Conservation (phyloP, 306 rosid species). For the Myrica gale region DNA sequence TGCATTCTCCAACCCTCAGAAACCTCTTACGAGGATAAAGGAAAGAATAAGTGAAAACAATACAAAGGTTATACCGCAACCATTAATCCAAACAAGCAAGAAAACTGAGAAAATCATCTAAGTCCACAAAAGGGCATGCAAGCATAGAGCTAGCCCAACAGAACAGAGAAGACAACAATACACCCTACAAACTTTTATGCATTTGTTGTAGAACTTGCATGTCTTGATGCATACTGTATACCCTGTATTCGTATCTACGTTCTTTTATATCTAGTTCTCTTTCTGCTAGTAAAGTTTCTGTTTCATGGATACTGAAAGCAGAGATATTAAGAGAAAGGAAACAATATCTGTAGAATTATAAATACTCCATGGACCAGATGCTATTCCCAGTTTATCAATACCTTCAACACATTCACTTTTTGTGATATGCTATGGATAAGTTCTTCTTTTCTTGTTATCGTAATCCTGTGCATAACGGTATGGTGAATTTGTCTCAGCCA, state of each 20-base stretch:
- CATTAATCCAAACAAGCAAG: too few species aligned
- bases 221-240: background rate
- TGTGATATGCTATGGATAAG: background rate
- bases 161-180: too few species aligned
- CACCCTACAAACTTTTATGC: background rate
- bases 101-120: too few species aligned
- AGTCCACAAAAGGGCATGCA: too few species aligned
- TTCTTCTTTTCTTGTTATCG: background rate
- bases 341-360: background rate
- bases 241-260: background rate
- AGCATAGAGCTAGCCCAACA: too few species aligned
- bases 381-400: background rate
- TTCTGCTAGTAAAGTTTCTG: background rate
- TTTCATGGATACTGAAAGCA: background rate
- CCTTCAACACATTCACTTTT: background rate
- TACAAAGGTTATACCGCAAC: too few species aligned
- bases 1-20: too few species aligned
- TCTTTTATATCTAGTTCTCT: background rate
- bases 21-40: too few species aligned
- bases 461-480: background rate
- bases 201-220: background rate
- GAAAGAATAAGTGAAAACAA: too few species aligned
- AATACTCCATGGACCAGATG: background rate
- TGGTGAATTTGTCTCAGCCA: background rate
- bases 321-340: background rate